A percentile compares a stretch with the other conserved stretches of the same genome.
These are phyloP conservation scores for Ophiostoma ips DNA, from an alignment of 2,329 filamentous ascomycete species.

Conservation along the genomic window DNA sequence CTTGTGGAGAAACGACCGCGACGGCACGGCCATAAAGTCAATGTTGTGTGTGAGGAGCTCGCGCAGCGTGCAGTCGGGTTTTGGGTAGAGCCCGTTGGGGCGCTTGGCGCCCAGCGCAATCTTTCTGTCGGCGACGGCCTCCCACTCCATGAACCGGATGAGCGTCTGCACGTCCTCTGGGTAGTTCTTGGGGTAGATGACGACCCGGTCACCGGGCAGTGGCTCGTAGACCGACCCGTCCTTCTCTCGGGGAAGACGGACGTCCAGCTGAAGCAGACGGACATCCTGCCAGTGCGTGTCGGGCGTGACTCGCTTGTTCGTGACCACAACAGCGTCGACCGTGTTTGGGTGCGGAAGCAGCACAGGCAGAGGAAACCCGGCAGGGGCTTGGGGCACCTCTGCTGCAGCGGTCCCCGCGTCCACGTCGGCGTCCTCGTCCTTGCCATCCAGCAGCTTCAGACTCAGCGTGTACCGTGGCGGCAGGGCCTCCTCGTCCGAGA, in stretches of 20 bases:
- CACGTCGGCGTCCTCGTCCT: background rate
- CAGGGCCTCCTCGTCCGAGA: constrained; percentile 60
- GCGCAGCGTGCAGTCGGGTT: constrained; percentile 46
- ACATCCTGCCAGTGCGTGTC: constrained; percentile 84
- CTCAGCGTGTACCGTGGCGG: constrained; percentile 52
- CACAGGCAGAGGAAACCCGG: constrained; percentile 16
- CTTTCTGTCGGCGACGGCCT: constrained; percentile 51
- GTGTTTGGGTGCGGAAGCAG: constrained; percentile 44
- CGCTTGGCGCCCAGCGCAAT: constrained; percentile 35
- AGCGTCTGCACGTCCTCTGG: constrained; percentile 64
- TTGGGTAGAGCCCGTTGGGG: constrained; percentile 9
- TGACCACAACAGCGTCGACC: constrained; percentile 41
- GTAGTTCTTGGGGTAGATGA: constrained; percentile 80
- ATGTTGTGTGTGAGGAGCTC: constrained; percentile 67
- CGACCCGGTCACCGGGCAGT: constrained; percentile 66
- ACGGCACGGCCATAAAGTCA: constrained; percentile 81
- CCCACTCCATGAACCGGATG: constrained; percentile 69
- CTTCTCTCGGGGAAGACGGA: constrained; percentile 19
- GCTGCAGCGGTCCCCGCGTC: background rate
- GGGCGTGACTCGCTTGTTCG: constrained; percentile 66
- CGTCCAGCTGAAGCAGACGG: constrained; percentile 54
- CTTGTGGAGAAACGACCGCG: constrained; percentile 69
- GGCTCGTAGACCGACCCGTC: constrained; percentile 17
- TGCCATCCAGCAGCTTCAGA: constrained; percentile 2
- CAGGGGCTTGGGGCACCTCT: constrained; percentile 4